Evolutionary conservation across 768 basidiomycete species (phyloP), one percentile per base, ranked within the genome.

Genomic region (Phaeotremella fagi): DNA sequence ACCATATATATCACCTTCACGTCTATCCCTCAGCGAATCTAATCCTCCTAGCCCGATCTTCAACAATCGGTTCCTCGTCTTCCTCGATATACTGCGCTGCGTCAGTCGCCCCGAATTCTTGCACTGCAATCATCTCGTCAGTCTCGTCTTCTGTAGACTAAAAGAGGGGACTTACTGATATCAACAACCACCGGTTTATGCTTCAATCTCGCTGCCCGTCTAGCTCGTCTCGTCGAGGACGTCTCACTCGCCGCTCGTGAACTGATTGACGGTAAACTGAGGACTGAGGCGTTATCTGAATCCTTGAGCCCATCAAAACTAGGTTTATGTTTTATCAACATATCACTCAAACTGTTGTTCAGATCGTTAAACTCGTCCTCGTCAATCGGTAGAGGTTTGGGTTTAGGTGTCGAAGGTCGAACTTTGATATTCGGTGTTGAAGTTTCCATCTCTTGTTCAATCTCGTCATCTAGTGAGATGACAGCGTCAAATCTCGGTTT

Each of bases 121-220:
- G 37, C 36, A 33, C 45, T 37, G 41, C 47, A 38, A 43, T 27
- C 35, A 52, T 36, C 20, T 26, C 50, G 31, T 50, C 50, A 52
- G 24, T 12, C 24, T n/a, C 23, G 14, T 54, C 31, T 23, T n/a
- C 15, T 20, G 16, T 28, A 7, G 46, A 48, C 25, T 1, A 24
- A 9, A 45, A 18, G 27, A 45, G 4, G 11, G 1, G 6, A 63
- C 62, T 64, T 52, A 64, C 62, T 60, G 33, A 64, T 45, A 50
- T 64, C 62, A 15, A 64, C 55, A 48, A 55, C 57, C 0, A 50
- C 31, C 22, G 48, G 18, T 54, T 55, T 31, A 51, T 49, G 33
- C 48, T 16, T 22, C 58, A 41, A 41, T 22, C 45, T 20, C 16
- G 29, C 29, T n/a, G n/a, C n/a, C 23, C 27, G 50, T 28, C 45